Evolutionary conservation across 31 red algal species (phyloP).

Genomic region (Bonnemaisonia californica): DNA sequence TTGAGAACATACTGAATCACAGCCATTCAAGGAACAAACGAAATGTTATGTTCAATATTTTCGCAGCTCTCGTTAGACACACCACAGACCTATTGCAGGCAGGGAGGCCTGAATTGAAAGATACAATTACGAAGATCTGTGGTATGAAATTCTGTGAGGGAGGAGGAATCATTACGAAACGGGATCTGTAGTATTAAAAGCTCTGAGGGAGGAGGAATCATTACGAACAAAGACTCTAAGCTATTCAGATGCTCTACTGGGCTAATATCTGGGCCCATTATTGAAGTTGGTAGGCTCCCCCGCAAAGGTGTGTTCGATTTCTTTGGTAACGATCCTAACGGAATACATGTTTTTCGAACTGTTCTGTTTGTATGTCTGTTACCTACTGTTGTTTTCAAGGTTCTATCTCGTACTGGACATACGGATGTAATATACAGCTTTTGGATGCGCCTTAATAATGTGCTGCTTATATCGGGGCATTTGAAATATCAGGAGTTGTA

Average conservation of each 20-base stretch:
- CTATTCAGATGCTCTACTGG: neutral
- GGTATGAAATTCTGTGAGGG: too few species aligned
- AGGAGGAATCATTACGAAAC: neutral
- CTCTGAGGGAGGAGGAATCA: neutral
- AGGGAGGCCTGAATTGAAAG: slow-evolving; percentile 6
- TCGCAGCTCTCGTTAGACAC: slow-evolving; percentile 14
- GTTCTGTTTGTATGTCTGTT: slow-evolving; percentile 10
- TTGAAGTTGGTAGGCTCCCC: neutral
- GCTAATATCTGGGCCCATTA: neutral
- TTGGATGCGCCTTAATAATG: slow-evolving; percentile 23
- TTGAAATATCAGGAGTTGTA: slow-evolving; percentile 41
- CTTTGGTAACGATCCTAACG: slow-evolving; percentile 1
- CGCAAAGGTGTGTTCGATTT: neutral
- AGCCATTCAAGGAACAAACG: slow-evolving; percentile 16
- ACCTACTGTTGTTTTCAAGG: slow-evolving; percentile 16
- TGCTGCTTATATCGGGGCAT: slow-evolving; percentile 16
- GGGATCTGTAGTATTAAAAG: too few species aligned
- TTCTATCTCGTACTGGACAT: slow-evolving; percentile 27
- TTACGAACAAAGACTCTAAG: neutral
- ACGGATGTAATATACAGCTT: slow-evolving; percentile 8
- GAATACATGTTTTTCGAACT: slow-evolving; percentile 22
- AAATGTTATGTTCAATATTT: slow-evolving; percentile 24
- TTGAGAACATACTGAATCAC: slow-evolving; percentile 24
- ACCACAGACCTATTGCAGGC: neutral
- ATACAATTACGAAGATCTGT: neutral